Percentiles rank a stretch among this genome's conserved stretches.
Conservation (phyloP, 2,329 filamentous ascomycete genomes). For the Trichoderma gracile region DNA sequence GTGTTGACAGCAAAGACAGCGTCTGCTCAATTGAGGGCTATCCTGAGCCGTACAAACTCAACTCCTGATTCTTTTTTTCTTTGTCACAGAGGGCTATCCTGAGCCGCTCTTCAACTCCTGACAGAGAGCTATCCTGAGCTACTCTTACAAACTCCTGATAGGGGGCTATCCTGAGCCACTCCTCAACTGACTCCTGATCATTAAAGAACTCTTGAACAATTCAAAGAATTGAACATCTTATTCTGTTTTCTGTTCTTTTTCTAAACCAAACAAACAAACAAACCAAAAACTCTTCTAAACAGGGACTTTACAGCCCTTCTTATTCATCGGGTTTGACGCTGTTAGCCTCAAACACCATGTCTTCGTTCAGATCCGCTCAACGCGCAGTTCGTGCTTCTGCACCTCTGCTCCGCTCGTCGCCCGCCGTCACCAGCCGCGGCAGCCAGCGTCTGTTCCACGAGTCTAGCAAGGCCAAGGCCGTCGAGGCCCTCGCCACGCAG, state of each 20-base stretch:
- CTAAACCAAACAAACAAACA: neutral
- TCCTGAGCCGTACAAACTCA: conserved; percentile 29
- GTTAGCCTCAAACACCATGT: conserved; percentile 20
- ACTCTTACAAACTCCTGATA: conserved; percentile 28
- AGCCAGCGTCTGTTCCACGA: conserved; percentile 31
- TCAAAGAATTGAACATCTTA: conserved; percentile 23
- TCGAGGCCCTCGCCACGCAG: conserved; percentile 28
- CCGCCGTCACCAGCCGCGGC: conserved; percentile 7
- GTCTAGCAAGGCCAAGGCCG: conserved; percentile 30
- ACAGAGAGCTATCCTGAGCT: conserved; percentile 31
- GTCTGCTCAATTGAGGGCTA: conserved; percentile 26
- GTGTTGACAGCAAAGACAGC: neutral
- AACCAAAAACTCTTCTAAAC: conserved; percentile 21
- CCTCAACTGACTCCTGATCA: conserved; percentile 28
- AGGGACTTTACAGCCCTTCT: neutral
- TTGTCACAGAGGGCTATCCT: conserved; percentile 28
- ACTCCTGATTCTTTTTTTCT: conserved; percentile 19
- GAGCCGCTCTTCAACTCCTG: conserved; percentile 27
- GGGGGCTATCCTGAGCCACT: conserved; percentile 31
- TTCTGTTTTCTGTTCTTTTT: conserved; percentile 11
- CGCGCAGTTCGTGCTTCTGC: conserved; percentile 27
- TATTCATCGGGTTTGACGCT: conserved; percentile 2
- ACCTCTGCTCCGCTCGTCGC: conserved; percentile 24
- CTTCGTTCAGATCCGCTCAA: conserved; percentile 26
- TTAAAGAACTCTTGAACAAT: conserved; percentile 16